phyloP scores from a whole-genome alignment of 2,329 filamentous ascomycete species.

The Aschersonia sp. region DNA sequence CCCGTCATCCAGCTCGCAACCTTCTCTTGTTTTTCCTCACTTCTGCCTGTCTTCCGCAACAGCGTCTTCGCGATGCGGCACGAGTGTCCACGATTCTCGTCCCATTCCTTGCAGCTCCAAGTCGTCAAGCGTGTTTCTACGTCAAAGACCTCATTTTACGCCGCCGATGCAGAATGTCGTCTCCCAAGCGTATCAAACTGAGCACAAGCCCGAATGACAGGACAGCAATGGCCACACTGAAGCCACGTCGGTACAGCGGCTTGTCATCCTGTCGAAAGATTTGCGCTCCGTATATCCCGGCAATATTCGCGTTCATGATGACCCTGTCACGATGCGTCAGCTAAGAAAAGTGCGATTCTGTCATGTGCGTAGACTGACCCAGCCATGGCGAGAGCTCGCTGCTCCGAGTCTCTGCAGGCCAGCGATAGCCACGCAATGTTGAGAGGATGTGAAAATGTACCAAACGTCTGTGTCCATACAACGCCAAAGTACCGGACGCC shows the following conservation, averaged over 20 bases:
- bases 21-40: no score
- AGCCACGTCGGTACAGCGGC: conserved; percentile 35
- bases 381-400: conserved; percentile 44
- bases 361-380: conserved; percentile 19
- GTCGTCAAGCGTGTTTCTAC: neutral
- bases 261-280: conserved; percentile 39
- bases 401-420: conserved; percentile 39
- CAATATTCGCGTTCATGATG: conserved; percentile 47
- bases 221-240: conserved; percentile 11
- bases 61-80: no score
- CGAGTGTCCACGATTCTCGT: no score
- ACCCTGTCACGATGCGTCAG: conserved; percentile 18
- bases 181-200: neutral
- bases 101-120: no score
- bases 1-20: no score
- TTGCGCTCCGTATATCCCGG: conserved; percentile 45
- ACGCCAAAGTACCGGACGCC: conserved; percentile 37
- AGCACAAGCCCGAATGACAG: neutral
- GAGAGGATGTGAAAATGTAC: conserved; percentile 38
- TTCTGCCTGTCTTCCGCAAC: no score
- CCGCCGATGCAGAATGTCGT: neutral
- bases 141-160: neutral
- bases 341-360: neutral
- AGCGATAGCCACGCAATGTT: conserved; percentile 47
- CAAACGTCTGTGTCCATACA: conserved; percentile 39